These are phyloP conservation scores for Hymenoscyphus linearis DNA, from an alignment of 2,329 filamentous ascomycete genomes.

Conservation along the genomic window DNA sequence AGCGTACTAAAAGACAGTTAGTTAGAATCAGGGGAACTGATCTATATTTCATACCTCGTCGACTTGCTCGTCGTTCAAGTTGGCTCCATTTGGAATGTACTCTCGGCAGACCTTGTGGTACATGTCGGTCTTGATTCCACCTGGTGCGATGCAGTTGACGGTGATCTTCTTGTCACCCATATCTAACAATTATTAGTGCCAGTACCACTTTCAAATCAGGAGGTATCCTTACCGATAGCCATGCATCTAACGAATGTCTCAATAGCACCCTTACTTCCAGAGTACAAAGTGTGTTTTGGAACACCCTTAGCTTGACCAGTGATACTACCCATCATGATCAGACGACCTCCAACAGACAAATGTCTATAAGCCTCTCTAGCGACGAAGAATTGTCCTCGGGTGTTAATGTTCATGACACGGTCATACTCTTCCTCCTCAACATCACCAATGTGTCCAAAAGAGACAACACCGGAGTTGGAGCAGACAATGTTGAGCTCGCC, in stretches of 20 bases:
- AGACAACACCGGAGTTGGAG: constrained; percentile 46
- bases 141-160: constrained; percentile 63
- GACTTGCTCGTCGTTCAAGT: constrained; percentile 51
- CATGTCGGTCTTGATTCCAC: constrained; percentile 63
- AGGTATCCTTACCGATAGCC: constrained; percentile 50
- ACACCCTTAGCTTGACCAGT: constrained; percentile 63
- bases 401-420: constrained; percentile 58
- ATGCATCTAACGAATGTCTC: constrained; percentile 73
- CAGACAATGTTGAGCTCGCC: constrained; percentile 30
- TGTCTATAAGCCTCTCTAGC: constrained; percentile 70
- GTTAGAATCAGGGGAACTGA: not conserved
- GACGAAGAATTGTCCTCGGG: constrained; percentile 69
- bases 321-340: constrained; percentile 72
- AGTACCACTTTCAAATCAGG: constrained; percentile 57
- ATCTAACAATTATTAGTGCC: constrained; percentile 30
- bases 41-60: constrained; percentile 38
- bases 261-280: constrained; percentile 69
- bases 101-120: constrained; percentile 62
- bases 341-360: constrained; percentile 62
- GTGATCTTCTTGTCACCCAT: constrained; percentile 59
- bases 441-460: constrained; percentile 35
- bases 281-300: constrained; percentile 68
- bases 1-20: constrained; percentile 42
- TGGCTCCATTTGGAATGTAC: constrained; percentile 54
- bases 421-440: constrained; percentile 30